These are phyloP conservation scores for Mantamonas sphyraenae DNA, from an alignment of 78 protist species.

Conservation along the genomic window DNA sequence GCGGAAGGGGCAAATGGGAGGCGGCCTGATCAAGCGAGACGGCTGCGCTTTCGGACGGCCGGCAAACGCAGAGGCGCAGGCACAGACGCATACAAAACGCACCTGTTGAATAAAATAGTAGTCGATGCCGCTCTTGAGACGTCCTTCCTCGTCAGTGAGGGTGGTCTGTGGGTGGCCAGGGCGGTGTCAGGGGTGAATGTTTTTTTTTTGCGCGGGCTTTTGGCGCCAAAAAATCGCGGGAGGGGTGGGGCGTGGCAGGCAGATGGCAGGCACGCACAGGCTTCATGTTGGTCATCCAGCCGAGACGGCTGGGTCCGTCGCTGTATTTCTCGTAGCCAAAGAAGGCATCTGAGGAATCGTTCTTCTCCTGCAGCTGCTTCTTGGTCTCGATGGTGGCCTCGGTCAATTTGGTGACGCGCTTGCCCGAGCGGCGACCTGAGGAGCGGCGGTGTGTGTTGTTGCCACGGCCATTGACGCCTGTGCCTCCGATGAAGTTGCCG, in stretches of 20 bases:
- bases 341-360: too few species aligned
- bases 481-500: too few species aligned
- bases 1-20: background rate
- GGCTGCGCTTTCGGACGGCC: background rate
- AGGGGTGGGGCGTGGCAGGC: background rate
- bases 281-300: constrained; percentile 51
- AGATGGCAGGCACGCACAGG: background rate
- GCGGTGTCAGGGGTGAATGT: background rate
- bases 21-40: background rate
- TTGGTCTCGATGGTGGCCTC: too few species aligned
- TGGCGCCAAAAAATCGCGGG: background rate
- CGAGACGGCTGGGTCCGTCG: constrained; percentile 19
- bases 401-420: too few species aligned
- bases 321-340: too few species aligned
- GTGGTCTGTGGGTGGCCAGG: background rate
- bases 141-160: background rate
- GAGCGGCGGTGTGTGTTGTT: too few species aligned
- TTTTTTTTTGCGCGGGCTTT: too few species aligned
- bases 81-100: background rate
- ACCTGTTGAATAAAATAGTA: constrained; percentile 24
- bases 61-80: background rate
- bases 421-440: too few species aligned
- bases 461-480: too few species aligned
- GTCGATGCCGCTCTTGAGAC: constrained; percentile 13
- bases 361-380: too few species aligned